Evolutionary conservation across 495 filamentous ascomycete species (phyloP), one percentile per base, ranked within the genome.

Genomic region (Alectoria sarmentosa): DNA sequence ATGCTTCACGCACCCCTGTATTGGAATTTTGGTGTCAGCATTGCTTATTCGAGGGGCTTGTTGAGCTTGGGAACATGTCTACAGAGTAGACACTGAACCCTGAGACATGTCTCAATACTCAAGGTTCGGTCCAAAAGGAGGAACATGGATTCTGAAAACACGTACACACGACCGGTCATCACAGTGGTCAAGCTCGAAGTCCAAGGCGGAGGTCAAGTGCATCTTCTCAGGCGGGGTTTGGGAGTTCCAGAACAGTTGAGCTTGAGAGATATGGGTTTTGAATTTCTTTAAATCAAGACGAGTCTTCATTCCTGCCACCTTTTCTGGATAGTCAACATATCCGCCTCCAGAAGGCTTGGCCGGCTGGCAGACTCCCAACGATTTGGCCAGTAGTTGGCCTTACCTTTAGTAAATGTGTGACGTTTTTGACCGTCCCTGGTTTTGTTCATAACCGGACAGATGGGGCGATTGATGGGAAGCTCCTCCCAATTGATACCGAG

Each of bases 351-450:
- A 73, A 9, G 69, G 68, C 11, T 70, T 74, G 1, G 87, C 85
- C 1, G 91, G 87, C 0, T 87, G 32, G 79, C 77, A 11, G 81
- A 78, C 4, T 84, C 80, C 66, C 84, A 90, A 4, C 90, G 84
- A 73, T 96, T 96, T 26, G 91, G 91, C 88, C 88, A 96, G 78
- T 96, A 96, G 76, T 93, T 95, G 67, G 91, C 86, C 1, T 78
- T 86, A 63, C 91, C 90, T 68, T 82, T 84, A 39, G 79, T 81
- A 70, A 88, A 86, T 30, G 77, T 76, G 65, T 82, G 80, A 19
- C 55, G 60, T 10, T 54, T 54, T 59, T 67, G 65, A 15, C 90
- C 89, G 61, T 92, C 90, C 13, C 89, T 82, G 71, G 91, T 86
- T 73, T 90, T 84, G 74, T 92, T 91, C 82, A 91, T 85, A 28